Percentiles rank a stretch among this genome's conserved stretches.
phyloP scores from a whole-genome alignment of 495 filamentous ascomycete genomes.

The Evansstolkia leycettana region DNA sequence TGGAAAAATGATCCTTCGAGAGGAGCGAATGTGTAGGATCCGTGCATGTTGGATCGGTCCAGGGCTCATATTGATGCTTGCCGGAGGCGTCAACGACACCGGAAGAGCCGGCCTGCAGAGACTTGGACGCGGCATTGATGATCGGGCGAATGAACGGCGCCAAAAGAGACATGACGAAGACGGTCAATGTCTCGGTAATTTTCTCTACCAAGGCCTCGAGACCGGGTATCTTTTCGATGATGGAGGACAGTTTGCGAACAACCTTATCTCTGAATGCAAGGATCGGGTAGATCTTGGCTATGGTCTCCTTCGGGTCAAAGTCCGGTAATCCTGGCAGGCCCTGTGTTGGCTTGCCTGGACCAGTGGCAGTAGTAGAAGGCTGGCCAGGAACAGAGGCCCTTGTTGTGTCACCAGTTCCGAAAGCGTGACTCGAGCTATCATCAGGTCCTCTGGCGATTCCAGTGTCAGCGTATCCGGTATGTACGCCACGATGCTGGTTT shows the following conservation, averaged over 20 bases:
- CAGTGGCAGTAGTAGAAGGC: conserved; percentile 5
- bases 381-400: conserved; percentile 5
- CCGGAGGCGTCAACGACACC: conserved; percentile 68
- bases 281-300: conserved; percentile 84
- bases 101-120: conserved; percentile 71
- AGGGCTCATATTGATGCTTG: conserved; percentile 79
- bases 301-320: conserved; percentile 73
- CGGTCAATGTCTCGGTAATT: conserved; percentile 79
- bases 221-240: conserved; percentile 86
- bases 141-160: conserved; percentile 84
- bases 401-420: conserved; percentile 3
- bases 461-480: conserved; percentile 18
- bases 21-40: conserved; percentile 92
- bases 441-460: conserved; percentile 4
- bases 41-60: conserved; percentile 73
- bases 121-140: conserved; percentile 73
- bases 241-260: conserved; percentile 65
- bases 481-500: conserved; percentile 30
- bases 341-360: conserved; percentile 20
- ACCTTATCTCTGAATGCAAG: conserved; percentile 89
- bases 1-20: conserved; percentile 94
- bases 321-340: conserved; percentile 61
- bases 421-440: conserved; percentile 8
- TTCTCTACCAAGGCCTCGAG: conserved; percentile 77
- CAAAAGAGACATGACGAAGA: conserved; percentile 80